Evolutionary conservation across 1,284 basidiomycete genomes (phyloP).

Genomic region (Stereum hirsutum): DNA sequence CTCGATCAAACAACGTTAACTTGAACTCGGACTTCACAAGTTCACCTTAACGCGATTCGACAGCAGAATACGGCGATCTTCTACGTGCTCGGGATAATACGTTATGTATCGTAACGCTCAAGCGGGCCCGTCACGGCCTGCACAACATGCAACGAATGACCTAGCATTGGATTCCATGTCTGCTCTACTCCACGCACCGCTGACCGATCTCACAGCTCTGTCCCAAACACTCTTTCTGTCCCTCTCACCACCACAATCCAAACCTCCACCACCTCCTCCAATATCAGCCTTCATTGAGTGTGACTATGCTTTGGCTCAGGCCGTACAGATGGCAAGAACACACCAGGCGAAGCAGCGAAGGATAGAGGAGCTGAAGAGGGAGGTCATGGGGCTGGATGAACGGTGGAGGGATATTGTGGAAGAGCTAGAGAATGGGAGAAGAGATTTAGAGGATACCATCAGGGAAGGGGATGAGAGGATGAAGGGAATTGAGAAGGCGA

Average conservation of each 20-base stretch:
- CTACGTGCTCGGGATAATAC: too few species aligned
- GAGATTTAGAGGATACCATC: slow-evolving; percentile 57
- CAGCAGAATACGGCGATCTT: too few species aligned
- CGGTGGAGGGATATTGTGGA: slow-evolving; percentile 58
- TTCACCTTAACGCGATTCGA: too few species aligned
- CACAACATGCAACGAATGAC: too few species aligned
- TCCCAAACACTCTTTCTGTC: slow-evolving; percentile 64
- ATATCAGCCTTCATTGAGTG: slow-evolving; percentile 48
- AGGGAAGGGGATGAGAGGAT: slow-evolving; percentile 63
- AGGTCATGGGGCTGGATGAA: slow-evolving; percentile 56
- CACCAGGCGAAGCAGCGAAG: slow-evolving; percentile 69
- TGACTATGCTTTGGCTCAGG: slow-evolving; percentile 52
- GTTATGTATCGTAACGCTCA: too few species aligned
- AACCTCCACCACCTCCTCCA: slow-evolving; percentile 54
- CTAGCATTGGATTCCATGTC: too few species aligned
- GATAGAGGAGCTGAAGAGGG: slow-evolving; percentile 60
- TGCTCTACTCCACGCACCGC: slow-evolving; percentile 48
- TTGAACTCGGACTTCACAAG: too few species aligned
- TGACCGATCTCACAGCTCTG: slow-evolving; percentile 53
- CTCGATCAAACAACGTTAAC: too few species aligned
- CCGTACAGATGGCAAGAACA: slow-evolving; percentile 52
- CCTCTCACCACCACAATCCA: slow-evolving; percentile 52
- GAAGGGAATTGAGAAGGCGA: slow-evolving; percentile 59
- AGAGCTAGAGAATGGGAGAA: slow-evolving; percentile 53
- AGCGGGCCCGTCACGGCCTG: too few species aligned